Evolutionary conservation across 139 green algal genomes (phyloP).

Genomic region (Parachlorella kessleri): DNA sequence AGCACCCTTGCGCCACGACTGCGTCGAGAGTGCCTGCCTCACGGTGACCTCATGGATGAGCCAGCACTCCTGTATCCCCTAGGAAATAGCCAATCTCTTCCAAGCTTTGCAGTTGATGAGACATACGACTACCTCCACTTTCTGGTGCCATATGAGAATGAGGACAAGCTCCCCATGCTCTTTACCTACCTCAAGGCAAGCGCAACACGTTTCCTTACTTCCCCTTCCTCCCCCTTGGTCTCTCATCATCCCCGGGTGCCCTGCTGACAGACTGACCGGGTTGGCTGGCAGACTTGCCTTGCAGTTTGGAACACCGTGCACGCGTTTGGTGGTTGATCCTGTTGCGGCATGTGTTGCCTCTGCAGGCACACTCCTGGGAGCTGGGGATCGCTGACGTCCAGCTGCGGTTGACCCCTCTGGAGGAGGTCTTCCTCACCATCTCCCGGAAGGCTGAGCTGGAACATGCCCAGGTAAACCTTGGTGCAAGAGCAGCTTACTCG

Average conservation of each 20-base stretch:
- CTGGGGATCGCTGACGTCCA: slow-evolving; percentile 75
- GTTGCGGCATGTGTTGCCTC: neutral
- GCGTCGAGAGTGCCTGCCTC: too few species aligned
- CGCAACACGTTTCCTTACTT: too few species aligned
- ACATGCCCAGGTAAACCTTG: slow-evolving; percentile 36
- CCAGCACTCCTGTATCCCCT: too few species aligned
- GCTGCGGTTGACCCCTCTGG: slow-evolving; percentile 60
- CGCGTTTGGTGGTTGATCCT: neutral
- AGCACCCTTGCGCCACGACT: too few species aligned
- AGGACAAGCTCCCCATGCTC: slow-evolving; percentile 57
- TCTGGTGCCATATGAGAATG: slow-evolving; percentile 55
- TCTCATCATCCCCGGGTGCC: too few species aligned
- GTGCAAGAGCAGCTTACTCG: too few species aligned
- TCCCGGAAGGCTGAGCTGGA: slow-evolving; percentile 54
- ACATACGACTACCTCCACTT: slow-evolving; percentile 64
- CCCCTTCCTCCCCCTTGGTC: too few species aligned
- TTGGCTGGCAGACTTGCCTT: too few species aligned
- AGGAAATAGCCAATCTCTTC: too few species aligned
- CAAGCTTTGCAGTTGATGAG: slow-evolving; percentile 55
- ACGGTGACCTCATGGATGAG: too few species aligned
- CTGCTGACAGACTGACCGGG: too few species aligned
- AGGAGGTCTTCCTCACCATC: slow-evolving; percentile 83
- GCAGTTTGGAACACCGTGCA: neutral
- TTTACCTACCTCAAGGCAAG: slow-evolving; percentile 50
- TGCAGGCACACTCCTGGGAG: slow-evolving; percentile 32